Base-by-base conservation (phyloP, 1,284 basidiomycete species). In the Boletus semigastroideus region DNA sequence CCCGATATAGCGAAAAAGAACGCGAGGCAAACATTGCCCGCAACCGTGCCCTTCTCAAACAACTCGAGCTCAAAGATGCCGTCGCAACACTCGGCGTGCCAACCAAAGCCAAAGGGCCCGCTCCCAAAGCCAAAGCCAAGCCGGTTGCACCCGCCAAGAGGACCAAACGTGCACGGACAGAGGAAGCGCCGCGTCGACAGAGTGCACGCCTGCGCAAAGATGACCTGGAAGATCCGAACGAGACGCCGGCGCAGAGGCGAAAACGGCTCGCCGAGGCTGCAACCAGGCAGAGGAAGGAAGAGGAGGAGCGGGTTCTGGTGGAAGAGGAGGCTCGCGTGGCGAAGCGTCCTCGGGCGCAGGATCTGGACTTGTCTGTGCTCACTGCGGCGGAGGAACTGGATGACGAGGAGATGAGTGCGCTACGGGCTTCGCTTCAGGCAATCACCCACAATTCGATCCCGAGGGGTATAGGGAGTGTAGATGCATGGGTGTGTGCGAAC, bases 1-100 rank as follows among this genome's bases (percentile, higher is more conserved):
- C 16, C 25, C 13, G 4, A n/a, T 44, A 14, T 57, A 90, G 88
- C 62, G 89, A 91, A 69, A 70, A 78, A 31, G 84, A 89, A 60
- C 83, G 89, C 14, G 82, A 86, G 62, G 83, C 81, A 9, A 91
- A 90, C 60, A 90, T 92, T 46, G 87, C 86, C 12, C 78, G 86
- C 43, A 92, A 92, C 64, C 82, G 79, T 39, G 85, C 82, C 11
- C 72, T 91, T 9, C 75, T 92, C 31, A 83, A 86, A 53, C 70
- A 86, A 60, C 78, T 92, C 20, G 80, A 86, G 17, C 72, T 91
- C 31, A 79, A 81, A 57, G 79, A 81, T 58, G 82, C 80, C 3
- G 75, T 78, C 16, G 68, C 73, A 8, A 66, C 71, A n/a, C 72
- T 86, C 6, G 76, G 75, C n/a, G 63, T 78, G 19, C 64, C 72